Evolutionary conservation across 768 basidiomycete species (phyloP), one percentile per base, ranked within the genome.

Genomic region (Infundibulicybe gibba): DNA sequence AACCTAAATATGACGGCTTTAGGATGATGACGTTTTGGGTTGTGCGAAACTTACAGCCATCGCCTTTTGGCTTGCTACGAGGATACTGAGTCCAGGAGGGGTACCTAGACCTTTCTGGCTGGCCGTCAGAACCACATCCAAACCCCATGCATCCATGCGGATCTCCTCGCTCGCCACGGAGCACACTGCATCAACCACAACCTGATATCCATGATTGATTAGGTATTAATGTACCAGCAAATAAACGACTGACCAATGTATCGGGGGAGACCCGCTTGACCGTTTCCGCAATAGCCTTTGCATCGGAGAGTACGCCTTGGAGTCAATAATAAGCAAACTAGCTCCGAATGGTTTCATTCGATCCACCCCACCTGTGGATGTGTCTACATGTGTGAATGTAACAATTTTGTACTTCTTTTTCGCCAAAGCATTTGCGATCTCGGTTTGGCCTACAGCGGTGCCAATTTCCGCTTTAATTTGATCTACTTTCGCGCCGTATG

Each of bases 111-210:
- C 97, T 62, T 97, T 97, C 65, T 95, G 93, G 48, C 82, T 85
- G 9, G 90, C 93, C 13, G 85, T 80, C 35, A 94, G 55, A 19
- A 98, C 86, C 32, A 94, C 82, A 55, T 99, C 97, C 44, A 98
- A 74, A 19, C 77, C 83, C 97, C 97, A 98, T 2, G 79, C 85
- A 56, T 98, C 97, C 74, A 97, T 88, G 39, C 75, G 81, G 57
- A 99, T 94, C 63, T 97, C 93, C 63, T 98, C 97, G 55, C 87
- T 90, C 5, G 90, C 97, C 13, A 97, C 93, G 2, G 93, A 87
- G 68, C 97, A 99, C 20, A 99, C 97, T n/a, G 82, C 91, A 60
- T 99, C 97, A 49, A 93, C 73, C 6, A 89, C 72, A 37, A 93
- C 72, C 85, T 88, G 48, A 17, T 6, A 49, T 35, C 15, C 11